Conservation (phyloP, 371 early-diverging fungal species). For the Mucor racemosus region DNA sequence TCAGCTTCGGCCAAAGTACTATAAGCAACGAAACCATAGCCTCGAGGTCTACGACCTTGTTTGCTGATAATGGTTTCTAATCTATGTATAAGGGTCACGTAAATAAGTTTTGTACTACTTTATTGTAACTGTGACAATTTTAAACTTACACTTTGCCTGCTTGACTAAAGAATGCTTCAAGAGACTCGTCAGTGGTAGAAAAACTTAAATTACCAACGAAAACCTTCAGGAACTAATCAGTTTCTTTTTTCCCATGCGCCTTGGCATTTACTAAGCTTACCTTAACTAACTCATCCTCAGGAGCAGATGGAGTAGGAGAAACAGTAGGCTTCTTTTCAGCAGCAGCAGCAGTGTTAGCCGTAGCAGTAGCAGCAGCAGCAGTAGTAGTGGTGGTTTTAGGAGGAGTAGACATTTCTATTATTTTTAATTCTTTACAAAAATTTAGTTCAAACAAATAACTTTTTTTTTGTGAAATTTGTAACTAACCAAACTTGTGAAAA, state of each 20-base stretch:
- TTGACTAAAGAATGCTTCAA: constrained; percentile 74
- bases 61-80: constrained; percentile 16
- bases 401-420: constrained; percentile 3
- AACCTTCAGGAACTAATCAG: constrained; percentile 52
- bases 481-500: constrained; percentile 1
- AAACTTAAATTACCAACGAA: constrained; percentile 96
- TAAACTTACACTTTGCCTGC: constrained; percentile 78
- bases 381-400: background rate
- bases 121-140: constrained; percentile 13
- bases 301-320: background rate
- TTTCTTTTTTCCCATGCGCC: background rate
- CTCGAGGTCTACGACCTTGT: constrained; percentile 33
- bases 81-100: constrained; percentile 7
- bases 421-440: background rate
- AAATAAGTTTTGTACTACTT: background rate
- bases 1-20: constrained; percentile 74
- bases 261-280: background rate
- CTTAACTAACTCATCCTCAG: constrained; percentile 10
- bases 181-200: constrained; percentile 76
- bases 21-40: constrained; percentile 92
- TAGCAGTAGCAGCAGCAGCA: background rate
- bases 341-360: background rate
- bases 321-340: background rate
- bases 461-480: background rate
- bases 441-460: background rate